Conservation (phyloP, 345 rosid species). For the Eucalyptus paniculata region DNA sequence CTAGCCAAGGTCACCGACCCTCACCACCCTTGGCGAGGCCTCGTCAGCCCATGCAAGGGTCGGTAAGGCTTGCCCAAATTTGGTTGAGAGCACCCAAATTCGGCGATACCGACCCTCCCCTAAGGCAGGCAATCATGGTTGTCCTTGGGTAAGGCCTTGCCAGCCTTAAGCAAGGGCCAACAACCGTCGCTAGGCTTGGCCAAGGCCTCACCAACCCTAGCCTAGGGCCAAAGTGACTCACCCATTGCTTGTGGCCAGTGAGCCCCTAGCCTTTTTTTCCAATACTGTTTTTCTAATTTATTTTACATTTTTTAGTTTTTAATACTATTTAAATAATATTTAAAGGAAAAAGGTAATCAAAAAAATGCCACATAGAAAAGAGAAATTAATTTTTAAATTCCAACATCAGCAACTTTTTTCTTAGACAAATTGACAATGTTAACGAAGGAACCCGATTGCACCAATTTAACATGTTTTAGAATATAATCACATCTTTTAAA, state of each 20-base stretch:
- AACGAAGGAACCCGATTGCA: neutral
- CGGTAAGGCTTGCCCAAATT: no score
- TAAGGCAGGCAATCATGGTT: fast-evolving
- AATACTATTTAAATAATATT: neutral
- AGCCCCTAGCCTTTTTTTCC: neutral
- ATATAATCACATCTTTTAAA: neutral
- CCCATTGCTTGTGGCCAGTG: neutral
- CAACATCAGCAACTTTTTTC: no score
- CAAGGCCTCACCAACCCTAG: neutral
- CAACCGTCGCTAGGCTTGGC: neutral
- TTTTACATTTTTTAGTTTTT: no score
- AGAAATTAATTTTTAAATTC: neutral
- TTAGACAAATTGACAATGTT: neutral
- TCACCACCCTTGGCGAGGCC: neutral
- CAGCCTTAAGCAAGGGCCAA: fast-evolving
- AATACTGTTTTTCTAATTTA: neutral
- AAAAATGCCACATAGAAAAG: no score
- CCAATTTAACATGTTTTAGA: neutral
- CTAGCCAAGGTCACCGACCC: no score
- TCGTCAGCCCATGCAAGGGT: neutral
- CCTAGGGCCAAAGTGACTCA: neutral
- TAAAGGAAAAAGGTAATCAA: no score
- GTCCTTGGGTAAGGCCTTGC: neutral
- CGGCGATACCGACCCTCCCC: fast-evolving
- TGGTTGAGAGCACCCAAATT: no score